These are phyloP conservation scores for Trichophaea hybrida DNA, from an alignment of 2,329 filamentous ascomycete species.

Conservation along the genomic window DNA sequence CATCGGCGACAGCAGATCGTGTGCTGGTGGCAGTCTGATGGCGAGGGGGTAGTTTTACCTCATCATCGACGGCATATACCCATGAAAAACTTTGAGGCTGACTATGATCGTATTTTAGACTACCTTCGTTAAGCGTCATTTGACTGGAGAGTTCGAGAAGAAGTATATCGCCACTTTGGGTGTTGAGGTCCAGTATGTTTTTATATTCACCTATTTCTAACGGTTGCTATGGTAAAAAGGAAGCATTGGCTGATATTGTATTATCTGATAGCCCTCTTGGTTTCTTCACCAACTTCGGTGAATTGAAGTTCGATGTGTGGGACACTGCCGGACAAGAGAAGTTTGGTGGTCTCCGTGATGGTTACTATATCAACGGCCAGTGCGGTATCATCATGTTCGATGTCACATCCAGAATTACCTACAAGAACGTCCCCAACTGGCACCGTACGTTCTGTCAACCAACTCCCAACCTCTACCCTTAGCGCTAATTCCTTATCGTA, in stretches of 20 bases:
- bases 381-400: constrained; percentile 99
- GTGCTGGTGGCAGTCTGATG: background rate
- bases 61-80: background rate
- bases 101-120: constrained; percentile 46
- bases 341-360: constrained; percentile 97
- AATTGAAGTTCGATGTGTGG: constrained; percentile 98
- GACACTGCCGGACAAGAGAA: constrained; percentile 99
- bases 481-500: constrained; percentile 31
- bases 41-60: background rate
- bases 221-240: background rate
- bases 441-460: constrained; percentile 58
- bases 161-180: constrained; percentile 99
- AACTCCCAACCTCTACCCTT: background rate
- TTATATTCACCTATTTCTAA: background rate
- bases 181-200: constrained; percentile 70
- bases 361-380: constrained; percentile 99
- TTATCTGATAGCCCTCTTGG: constrained; percentile 52
- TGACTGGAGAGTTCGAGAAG: constrained; percentile 99
- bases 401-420: constrained; percentile 97
- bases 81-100: background rate
- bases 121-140: constrained; percentile 99
- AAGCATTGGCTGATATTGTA: background rate
- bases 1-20: constrained; percentile 13
- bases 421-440: constrained; percentile 99
- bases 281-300: constrained; percentile 80